Conservation (phyloP, 1,284 basidiomycete species). For the Earliella scabrosa region DNA sequence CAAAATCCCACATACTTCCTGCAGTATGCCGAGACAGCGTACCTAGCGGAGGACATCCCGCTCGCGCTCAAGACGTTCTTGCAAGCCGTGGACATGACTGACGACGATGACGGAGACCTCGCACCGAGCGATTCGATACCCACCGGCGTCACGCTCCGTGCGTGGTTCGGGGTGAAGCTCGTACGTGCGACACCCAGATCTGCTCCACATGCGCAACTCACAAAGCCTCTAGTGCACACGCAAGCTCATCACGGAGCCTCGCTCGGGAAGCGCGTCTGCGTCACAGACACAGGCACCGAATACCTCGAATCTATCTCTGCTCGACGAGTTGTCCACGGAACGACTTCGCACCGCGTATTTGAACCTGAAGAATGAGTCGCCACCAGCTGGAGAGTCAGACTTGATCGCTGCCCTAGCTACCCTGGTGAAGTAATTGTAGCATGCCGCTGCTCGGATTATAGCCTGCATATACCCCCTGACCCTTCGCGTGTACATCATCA, state of each 20-base stretch:
- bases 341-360: conserved; percentile 61
- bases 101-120: conserved; percentile 52
- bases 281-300: conserved; percentile 62
- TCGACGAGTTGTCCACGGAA: conserved; percentile 75
- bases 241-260: conserved; percentile 48
- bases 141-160: conserved; percentile 62
- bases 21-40: conserved; percentile 87
- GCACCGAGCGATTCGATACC: conserved; percentile 52
- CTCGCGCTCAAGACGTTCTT: conserved; percentile 87
- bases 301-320: conserved; percentile 51
- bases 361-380: conserved; percentile 34
- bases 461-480: not conserved
- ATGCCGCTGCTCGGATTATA: no score
- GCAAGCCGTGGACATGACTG: conserved; percentile 82
- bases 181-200: conserved; percentile 41
- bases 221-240: conserved; percentile 54
- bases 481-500: no score
- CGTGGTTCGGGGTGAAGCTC: conserved; percentile 88
- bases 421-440: no score
- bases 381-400: conserved; percentile 29
- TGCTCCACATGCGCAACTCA: not conserved
- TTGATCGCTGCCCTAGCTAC: conserved; percentile 28
- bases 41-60: conserved; percentile 75
- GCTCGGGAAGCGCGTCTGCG: conserved; percentile 44
- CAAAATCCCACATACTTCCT: conserved; percentile 87